Conservation (phyloP, 2,329 filamentous ascomycete genomes). For the Ophiocordyceps sinensis region DNA sequence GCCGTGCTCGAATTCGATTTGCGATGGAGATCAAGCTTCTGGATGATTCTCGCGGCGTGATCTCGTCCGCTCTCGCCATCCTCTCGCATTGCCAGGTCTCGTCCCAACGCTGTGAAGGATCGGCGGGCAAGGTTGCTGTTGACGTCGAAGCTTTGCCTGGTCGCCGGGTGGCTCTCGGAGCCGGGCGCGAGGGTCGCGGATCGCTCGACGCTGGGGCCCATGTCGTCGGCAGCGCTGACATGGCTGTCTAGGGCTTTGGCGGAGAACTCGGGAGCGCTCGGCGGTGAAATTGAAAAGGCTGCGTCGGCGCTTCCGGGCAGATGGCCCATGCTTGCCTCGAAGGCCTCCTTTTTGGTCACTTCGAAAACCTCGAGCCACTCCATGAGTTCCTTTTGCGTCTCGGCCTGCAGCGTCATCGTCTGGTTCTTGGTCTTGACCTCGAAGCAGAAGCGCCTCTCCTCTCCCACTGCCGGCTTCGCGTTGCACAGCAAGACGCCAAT, state of each 20-base stretch:
- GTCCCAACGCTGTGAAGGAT: conserved; percentile 37
- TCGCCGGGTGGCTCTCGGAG: conserved; percentile 34
- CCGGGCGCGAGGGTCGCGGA: conserved; percentile 51
- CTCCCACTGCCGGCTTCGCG: conserved; percentile 76
- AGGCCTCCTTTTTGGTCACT: conserved; percentile 79
- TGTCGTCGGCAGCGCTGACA: conserved; percentile 32
- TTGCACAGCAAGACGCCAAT: conserved; percentile 91
- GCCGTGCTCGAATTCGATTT: conserved; percentile 49
- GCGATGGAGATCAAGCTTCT: conserved; percentile 80
- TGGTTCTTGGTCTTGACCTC: conserved; percentile 97
- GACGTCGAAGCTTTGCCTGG: conserved; percentile 62
- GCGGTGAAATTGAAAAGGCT: conserved; percentile 84
- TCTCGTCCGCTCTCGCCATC: conserved; percentile 66
- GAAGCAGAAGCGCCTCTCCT: conserved; percentile 93
- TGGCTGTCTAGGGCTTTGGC: conserved; percentile 61
- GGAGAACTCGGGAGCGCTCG: conserved; percentile 80
- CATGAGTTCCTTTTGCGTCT: conserved; percentile 82
- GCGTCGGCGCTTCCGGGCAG: conserved; percentile 44
- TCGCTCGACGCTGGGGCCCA: conserved; percentile 34
- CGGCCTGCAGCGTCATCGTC: conserved; percentile 77
- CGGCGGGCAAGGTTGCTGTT: conserved; percentile 32
- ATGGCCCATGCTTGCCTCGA: conserved; percentile 54
- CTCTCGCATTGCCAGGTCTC: conserved; percentile 33
- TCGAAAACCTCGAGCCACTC: conserved; percentile 94
- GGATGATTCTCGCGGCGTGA: conserved; percentile 77